phyloP scores from a whole-genome alignment of 2,329 filamentous ascomycete species.

The Ampelomyces quisqualis region DNA sequence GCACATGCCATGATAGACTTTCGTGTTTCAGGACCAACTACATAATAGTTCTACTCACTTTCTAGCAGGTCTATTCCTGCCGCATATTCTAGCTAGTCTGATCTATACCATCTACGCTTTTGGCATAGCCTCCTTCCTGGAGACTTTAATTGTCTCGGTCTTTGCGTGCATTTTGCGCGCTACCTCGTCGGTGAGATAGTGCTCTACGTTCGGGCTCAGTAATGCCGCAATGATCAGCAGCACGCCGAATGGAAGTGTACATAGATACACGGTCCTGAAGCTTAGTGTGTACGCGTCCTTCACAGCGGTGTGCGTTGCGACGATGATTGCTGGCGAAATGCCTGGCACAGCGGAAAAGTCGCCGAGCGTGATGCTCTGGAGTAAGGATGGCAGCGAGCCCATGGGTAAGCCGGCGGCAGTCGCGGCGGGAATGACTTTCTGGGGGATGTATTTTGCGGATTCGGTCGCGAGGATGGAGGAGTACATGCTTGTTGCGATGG shows the following conservation, averaged over 20 bases:
- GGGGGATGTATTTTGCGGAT: conserved; percentile 27
- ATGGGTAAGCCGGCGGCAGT: conserved; percentile 26
- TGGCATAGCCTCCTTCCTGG: conserved; percentile 20
- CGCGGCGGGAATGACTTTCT: conserved; percentile 29
- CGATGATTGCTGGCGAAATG: conserved; percentile 28
- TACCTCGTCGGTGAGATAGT: conserved; percentile 48
- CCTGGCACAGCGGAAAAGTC: conserved; percentile 29
- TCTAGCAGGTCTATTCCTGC: background rate
- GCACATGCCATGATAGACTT: no score
- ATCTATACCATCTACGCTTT: conserved; percentile 3
- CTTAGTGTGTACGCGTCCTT: conserved; percentile 48
- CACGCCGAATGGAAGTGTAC: conserved; percentile 41
- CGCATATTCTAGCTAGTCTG: background rate
- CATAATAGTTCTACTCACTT: background rate
- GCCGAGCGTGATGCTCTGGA: conserved; percentile 25
- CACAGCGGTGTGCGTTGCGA: conserved; percentile 37
- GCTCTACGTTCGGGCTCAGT: conserved; percentile 48
- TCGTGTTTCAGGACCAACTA: no score
- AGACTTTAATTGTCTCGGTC: conserved; percentile 12
- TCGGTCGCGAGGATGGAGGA: conserved; percentile 34
- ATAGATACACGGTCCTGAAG: conserved; percentile 51
- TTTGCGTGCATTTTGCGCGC: conserved; percentile 47
- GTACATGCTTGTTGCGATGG: conserved; percentile 34
- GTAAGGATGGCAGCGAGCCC: conserved; percentile 22
- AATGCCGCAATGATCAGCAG: conserved; percentile 43